phyloP scores from a whole-genome alignment of 306 rosid species.

The Hippophae rhamnoides region DNA sequence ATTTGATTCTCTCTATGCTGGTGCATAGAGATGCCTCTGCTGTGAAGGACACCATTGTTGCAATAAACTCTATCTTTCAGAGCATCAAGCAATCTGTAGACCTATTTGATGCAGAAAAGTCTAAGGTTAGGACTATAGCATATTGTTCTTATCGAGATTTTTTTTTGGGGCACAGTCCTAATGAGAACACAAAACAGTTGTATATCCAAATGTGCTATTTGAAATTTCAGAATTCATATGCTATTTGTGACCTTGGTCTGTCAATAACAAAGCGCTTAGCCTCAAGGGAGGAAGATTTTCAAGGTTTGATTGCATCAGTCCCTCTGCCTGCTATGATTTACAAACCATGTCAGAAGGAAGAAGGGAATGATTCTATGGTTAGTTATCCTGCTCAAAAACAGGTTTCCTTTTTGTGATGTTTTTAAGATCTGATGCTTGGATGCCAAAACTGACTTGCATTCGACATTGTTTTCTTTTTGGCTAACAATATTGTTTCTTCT shows the following conservation, averaged over 20 bases:
- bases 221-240: slow-evolving; percentile 69
- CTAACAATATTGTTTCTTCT: background rate
- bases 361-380: slow-evolving; percentile 63
- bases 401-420: background rate
- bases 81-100: slow-evolving; percentile 80
- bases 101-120: slow-evolving; percentile 52
- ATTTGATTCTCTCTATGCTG: slow-evolving; percentile 63
- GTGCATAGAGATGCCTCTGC: slow-evolving; percentile 55
- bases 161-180: background rate
- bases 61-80: slow-evolving; percentile 51
- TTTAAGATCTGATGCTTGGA: background rate
- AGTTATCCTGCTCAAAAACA: slow-evolving; percentile 5
- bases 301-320: slow-evolving; percentile 38
- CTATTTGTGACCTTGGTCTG: slow-evolving; percentile 86
- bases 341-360: slow-evolving; percentile 60
- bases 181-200: background rate
- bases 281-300: slow-evolving; percentile 54
- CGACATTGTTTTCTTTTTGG: background rate
- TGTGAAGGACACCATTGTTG: slow-evolving; percentile 51
- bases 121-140: slow-evolving; percentile 50
- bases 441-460: background rate
- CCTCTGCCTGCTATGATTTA: slow-evolving; percentile 67
- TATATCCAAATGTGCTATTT: slow-evolving; percentile 25
- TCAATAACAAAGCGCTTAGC: slow-evolving; percentile 59
- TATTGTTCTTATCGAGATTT: slow-evolving; percentile 8